A percentile compares a stretch with the other conserved stretches of the same genome.
These are phyloP conservation scores for Zalaria sp. DNA, from an alignment of 2,329 filamentous ascomycete species.

Conservation along the genomic window DNA sequence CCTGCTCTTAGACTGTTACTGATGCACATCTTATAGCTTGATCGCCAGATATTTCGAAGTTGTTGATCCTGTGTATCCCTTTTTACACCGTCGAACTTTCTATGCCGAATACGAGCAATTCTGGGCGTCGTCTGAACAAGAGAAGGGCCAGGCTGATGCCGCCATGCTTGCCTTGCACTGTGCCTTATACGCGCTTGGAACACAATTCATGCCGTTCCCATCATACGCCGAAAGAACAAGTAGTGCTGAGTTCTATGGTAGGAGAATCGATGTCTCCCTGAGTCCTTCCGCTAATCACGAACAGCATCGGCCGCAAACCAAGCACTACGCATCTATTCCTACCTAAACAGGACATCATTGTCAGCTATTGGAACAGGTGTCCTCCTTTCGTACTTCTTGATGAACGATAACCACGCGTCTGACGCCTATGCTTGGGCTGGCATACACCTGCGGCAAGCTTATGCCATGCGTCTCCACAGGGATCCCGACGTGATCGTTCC, in stretches of 20 bases:
- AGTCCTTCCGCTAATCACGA: not conserved
- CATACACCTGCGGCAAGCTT: constrained; percentile 62
- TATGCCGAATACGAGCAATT: constrained; percentile 68
- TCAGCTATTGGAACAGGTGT: constrained; percentile 69
- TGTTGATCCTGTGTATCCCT: constrained; percentile 72
- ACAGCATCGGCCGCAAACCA: constrained; percentile 56
- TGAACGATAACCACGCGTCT: constrained; percentile 73
- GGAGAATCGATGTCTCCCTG: not conserved
- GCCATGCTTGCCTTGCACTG: constrained; percentile 61
- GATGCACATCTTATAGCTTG: constrained; percentile 21
- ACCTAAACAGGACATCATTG: constrained; percentile 60
- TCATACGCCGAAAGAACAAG: constrained; percentile 51
- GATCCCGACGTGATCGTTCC: constrained; percentile 62
- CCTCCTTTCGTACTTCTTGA: constrained; percentile 68
- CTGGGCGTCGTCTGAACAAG: constrained; percentile 46
- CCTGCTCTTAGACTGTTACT: not conserved
- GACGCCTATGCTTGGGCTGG: constrained; percentile 75
- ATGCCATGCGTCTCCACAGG: constrained; percentile 68
- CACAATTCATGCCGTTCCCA: constrained; percentile 53
- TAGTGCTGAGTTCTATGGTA: constrained; percentile 63
- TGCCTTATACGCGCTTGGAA: constrained; percentile 63
- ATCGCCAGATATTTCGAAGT: constrained; percentile 38
- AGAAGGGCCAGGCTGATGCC: constrained; percentile 50
- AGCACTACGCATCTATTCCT: constrained; percentile 59
- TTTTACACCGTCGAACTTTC: constrained; percentile 62